Evolutionary conservation across 257 asterid species (phyloP).

Genomic region (Dorcoceras hygrometricum): DNA sequence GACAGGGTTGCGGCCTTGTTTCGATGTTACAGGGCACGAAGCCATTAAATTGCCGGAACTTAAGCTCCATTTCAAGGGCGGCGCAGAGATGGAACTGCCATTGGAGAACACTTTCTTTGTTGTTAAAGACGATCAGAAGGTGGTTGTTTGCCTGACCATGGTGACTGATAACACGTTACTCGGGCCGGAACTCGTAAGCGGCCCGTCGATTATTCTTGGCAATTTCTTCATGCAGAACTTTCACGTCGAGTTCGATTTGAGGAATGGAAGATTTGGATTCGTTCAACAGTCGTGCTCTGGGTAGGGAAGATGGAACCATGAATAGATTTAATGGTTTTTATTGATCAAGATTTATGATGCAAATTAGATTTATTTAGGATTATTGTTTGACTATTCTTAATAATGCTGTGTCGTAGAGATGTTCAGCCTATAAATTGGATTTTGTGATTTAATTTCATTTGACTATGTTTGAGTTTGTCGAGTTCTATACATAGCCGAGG

Average conservation of each 20-base stretch:
- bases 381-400: too few relatives aligned
- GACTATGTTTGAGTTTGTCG: too few relatives aligned
- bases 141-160: constrained; percentile 46
- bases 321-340: background rate
- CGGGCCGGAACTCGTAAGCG: constrained; percentile 38
- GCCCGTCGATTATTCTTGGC: constrained; percentile 81
- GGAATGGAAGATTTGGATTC: constrained; percentile 73
- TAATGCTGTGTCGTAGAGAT: too few relatives aligned
- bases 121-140: constrained; percentile 33
- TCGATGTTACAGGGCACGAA: constrained; percentile 45
- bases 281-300: constrained; percentile 50
- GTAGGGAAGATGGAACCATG: background rate
- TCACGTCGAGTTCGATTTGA: constrained; percentile 69
- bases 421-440: too few relatives aligned
- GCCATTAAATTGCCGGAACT: constrained; percentile 45
- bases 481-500: too few relatives aligned
- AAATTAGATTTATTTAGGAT: background rate
- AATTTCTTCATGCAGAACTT: constrained; percentile 82
- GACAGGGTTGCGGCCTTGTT: constrained; percentile 71
- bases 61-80: constrained; percentile 78
- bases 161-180: constrained; percentile 42
- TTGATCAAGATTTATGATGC: background rate
- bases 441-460: too few relatives aligned
- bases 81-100: constrained; percentile 68
- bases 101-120: constrained; percentile 57